These are phyloP conservation scores for Acanthamoeba triangularis DNA, from an alignment of 208 protist genomes.

Conservation along the genomic window DNA sequence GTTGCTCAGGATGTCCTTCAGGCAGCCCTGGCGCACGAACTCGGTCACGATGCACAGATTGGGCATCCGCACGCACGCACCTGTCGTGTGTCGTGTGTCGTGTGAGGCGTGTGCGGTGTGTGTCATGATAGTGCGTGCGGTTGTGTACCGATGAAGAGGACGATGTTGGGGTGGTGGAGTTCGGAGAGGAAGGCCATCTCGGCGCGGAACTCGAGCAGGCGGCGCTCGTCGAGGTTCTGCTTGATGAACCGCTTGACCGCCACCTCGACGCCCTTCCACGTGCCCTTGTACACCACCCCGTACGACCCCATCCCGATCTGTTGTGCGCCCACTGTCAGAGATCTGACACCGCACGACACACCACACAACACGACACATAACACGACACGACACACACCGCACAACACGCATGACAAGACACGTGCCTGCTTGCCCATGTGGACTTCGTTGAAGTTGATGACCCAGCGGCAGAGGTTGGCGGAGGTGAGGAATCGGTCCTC, in stretches of 20 bases:
- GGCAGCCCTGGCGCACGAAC: slow-evolving; percentile 82
- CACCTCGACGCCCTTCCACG: slow-evolving; percentile 61
- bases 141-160: slow-evolving; percentile 42
- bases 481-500: slow-evolving; percentile 59
- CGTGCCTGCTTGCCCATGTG: neutral
- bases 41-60: slow-evolving; percentile 87
- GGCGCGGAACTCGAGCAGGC: slow-evolving; percentile 55
- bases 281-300: slow-evolving; percentile 45
- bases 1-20: slow-evolving; percentile 81
- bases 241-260: slow-evolving; percentile 70
- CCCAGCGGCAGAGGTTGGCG: slow-evolving; percentile 44
- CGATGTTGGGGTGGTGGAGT: slow-evolving; percentile 72
- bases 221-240: slow-evolving; percentile 69
- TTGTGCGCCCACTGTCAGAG: neutral
- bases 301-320: slow-evolving; percentile 47
- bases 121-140: too few relatives aligned
- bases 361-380: neutral
- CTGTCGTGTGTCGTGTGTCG: neutral
- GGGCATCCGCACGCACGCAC: slow-evolving; percentile 77
- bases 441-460: slow-evolving; percentile 50
- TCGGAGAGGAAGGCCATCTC: slow-evolving; percentile 70
- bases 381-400: neutral
- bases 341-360: neutral
- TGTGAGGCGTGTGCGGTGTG: too few relatives aligned
- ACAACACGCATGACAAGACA: neutral